Evolutionary conservation across 306 rosid genomes (phyloP), one percentile per base, ranked within the genome.

Genomic region (Cucurbita maxima): DNA sequence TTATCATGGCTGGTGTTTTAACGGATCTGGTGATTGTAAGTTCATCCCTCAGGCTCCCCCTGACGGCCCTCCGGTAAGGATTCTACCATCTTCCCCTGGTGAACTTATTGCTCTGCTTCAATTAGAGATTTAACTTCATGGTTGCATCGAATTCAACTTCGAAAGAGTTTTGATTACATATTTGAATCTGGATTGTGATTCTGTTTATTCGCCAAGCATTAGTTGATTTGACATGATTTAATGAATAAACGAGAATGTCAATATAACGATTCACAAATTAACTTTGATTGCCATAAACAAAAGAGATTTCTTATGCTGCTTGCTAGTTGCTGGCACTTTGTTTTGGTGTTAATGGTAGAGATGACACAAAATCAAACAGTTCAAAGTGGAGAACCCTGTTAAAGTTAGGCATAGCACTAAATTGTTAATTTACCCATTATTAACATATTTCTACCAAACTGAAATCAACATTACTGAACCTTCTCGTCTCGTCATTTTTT

Each of bases 1-100:
- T 37, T 93, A 93, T 64, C 97, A 93, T 82, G 98, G 98, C 34
- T 93, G 96, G 97, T 93, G 98, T 76, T 93, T 93, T 69, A 82
- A 86, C 83, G 97, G 98, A 76, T 80, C 89, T 19, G 98, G 97
- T 37, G 86, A 84, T 40, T 93, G 98, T 80, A 86, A 90, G 73
- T 68, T 93, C 69, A 93, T 93, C 83, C 98, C 97, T 71, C 98
- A 93, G 72, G 96, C 90, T 41, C 89, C 96, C 40, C 81, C 67
- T 3, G 90, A 90, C 7, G 97, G 96, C 58, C 92, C 97, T 83
- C 94, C 84, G 84, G 98, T 93, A 83, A 76, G 2, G 54, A 48
- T 20, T 70, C 58, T 5, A 66, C 56, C 22, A 2, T 67, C 16
- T 70, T 22, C 13, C 14, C 11, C 44, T 13, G 12, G 20, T 55